A percentile compares a stretch with the other conserved stretches of the same genome.
Conservation (phyloP, 2,329 filamentous ascomycete species). For the Periglandula ipomoeae region DNA sequence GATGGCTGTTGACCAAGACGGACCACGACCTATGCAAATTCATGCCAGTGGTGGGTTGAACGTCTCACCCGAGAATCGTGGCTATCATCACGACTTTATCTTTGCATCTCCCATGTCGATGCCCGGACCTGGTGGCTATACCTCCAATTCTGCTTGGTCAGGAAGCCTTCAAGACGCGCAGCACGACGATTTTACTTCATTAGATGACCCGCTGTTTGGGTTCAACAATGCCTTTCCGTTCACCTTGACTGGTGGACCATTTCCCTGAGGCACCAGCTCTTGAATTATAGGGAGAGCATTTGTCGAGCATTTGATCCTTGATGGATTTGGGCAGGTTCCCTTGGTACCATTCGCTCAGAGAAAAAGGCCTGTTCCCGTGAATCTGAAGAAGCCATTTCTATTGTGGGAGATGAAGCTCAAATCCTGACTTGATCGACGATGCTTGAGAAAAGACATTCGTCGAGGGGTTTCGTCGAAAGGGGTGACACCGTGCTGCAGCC, state of each 20-base stretch:
- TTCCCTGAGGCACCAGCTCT: no score
- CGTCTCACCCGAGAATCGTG: background rate
- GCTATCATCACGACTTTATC: background rate
- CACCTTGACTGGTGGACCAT: background rate
- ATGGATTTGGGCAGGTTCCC: no score
- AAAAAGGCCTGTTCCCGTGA: no score
- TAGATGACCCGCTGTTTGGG: constrained; percentile 23
- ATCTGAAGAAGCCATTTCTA: no score
- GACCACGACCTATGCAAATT: background rate
- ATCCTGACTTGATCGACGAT: no score
- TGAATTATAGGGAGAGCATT: no score
- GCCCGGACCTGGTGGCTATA: background rate
- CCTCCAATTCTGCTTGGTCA: background rate
- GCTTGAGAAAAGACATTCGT: no score
- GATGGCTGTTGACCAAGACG: background rate
- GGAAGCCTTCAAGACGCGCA: background rate
- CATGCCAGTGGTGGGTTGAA: background rate
- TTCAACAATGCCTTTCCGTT: constrained; percentile 18
- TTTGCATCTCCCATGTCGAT: background rate
- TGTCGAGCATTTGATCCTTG: no score
- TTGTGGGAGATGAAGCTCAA: no score
- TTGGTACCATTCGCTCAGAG: no score
- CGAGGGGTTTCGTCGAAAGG: no score
- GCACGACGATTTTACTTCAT: constrained; percentile 9
- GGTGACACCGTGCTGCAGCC: no score